Conservation (phyloP, 768 basidiomycete genomes). For the Nidularia sp. region DNA sequence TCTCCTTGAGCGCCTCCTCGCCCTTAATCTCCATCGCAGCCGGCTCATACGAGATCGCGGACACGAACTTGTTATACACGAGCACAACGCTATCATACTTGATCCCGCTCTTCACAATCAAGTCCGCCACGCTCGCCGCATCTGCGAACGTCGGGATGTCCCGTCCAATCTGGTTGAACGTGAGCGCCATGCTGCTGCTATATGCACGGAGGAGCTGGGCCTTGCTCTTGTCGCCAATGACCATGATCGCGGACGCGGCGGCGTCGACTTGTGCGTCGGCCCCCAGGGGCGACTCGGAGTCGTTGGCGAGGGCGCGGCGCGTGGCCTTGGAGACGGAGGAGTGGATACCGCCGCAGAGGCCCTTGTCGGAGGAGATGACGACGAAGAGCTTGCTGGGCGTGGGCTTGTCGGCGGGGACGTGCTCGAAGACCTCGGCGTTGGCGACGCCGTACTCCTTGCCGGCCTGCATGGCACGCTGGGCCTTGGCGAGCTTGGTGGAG, state of each 20-base stretch:
- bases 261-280: conserved; percentile 45
- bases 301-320: conserved; percentile 61
- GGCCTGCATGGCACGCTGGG: conserved; percentile 86
- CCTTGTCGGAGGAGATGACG: conserved; percentile 96
- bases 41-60: conserved; percentile 89
- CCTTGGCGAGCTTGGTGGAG: conserved; percentile 93
- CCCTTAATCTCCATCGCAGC: conserved; percentile 73
- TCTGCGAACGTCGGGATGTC: conserved; percentile 97
- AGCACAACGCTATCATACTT: conserved; percentile 83
- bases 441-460: conserved; percentile 93
- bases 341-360: conserved; percentile 99
- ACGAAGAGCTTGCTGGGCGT: conserved; percentile 84
- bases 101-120: conserved; percentile 81
- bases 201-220: conserved; percentile 74
- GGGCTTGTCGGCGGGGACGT: conserved; percentile 65
- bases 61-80: conserved; percentile 83
- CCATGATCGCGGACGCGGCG: conserved; percentile 66
- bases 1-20: conserved; percentile 75
- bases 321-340: conserved; percentile 92
- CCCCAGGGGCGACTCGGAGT: conserved; percentile 45
- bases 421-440: conserved; percentile 88
- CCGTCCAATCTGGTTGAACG: conserved; percentile 97
- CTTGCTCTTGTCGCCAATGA: conserved; percentile 98
- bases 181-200: conserved; percentile 65
- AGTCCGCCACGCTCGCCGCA: conserved; percentile 89